Evolutionary conservation across 805 yeast genomes (phyloP), one percentile per base, ranked within the genome.

Genomic region (Candida maesae): DNA sequence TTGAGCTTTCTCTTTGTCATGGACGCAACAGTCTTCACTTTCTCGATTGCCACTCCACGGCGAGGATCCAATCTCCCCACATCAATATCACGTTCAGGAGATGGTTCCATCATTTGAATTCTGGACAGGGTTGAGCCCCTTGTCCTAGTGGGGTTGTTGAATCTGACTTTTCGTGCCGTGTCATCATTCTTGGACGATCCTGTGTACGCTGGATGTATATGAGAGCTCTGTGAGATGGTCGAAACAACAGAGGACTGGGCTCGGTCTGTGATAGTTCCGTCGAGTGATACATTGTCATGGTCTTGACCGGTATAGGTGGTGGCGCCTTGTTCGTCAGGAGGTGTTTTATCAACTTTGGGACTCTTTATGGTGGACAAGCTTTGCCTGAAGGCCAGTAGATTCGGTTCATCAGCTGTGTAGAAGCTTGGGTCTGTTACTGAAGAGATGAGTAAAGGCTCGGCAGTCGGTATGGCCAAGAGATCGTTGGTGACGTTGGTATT

Each of bases 21-120:
- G 5, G 51, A 42, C 1, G 63, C 57, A 15, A 45, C 47, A 14
- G 44, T 43, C 24, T 55, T 61, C 10, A 63, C 26, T 25, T 39
- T 56, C 16, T 47, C 51, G 5, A 53, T 44, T 3, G 57, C 34
- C 15, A 48, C 36, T 14, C 47, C 46, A 6, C 50, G 52, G 25
- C 34, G 41, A 15, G 55, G 47, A 5, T 45, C 50, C 26, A 55
- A 25, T 9, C 23, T n/a, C 8, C n/a, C 47, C 5, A 33, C 27
- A 5, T 25, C 16, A 5, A 44, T 20, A 24, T 36, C 35, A 7
- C n/a, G 11, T 1, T 28, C 40, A 2, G 50, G 50, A 5, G 40
- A 23, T 12, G 48, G 48, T 19, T 29, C 42, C 36, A 44, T 19
- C 15, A 39, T 32, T 13, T 34, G 28, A 8, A 42, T 42, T 6